Evolutionary conservation across 441 rosid species (phyloP), one percentile per base, ranked within the genome.

Genomic region (Mallotus repandus): DNA sequence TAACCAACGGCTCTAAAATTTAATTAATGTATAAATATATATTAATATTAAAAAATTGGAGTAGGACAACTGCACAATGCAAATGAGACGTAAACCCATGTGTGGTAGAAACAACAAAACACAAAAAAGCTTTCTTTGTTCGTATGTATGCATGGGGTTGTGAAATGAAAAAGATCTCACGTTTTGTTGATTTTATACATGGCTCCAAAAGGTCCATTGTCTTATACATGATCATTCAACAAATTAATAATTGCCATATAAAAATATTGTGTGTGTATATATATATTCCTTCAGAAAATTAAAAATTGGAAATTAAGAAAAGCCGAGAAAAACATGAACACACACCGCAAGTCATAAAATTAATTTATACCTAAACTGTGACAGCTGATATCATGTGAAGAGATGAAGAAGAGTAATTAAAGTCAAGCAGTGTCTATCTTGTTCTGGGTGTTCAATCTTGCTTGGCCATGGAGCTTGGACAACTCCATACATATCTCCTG

Each of bases 261-360:
- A 35, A 35, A 35, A 35, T 35, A 35, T 35, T 35, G 41, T 35
- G 41, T 35, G 4, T 35, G 4, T 35, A 35, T 5, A 35, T 19
- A 18, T 19, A 18, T 56, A 5, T n/a, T 18, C 0, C 3, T 9
- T 12, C 5, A 56, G 4, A 9, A 56, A 19, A 56, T 0, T 9
- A 56, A 56, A n/a, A 55, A 18, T 55, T 7, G 4, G 18, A 18
- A 21, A 48, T 7, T 35, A 66, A n/a, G 54, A n/a, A 56, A 66
- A 52, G 25, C 52, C 74, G 16, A 45, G 78, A 77, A 77, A 77
- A 69, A 0, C 55, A 61, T 32, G 74, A 77, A 76, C 70, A 71
- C 76, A 74, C 76, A 77, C 74, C 79, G 72, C 81, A 49, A 18
- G 49, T 15, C n/a, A 14, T 46, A 12, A 43, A 69, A 55, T 55